Base-by-base conservation (phyloP, 768 basidiomycete genomes). In the Trametes gibbosa region DNA sequence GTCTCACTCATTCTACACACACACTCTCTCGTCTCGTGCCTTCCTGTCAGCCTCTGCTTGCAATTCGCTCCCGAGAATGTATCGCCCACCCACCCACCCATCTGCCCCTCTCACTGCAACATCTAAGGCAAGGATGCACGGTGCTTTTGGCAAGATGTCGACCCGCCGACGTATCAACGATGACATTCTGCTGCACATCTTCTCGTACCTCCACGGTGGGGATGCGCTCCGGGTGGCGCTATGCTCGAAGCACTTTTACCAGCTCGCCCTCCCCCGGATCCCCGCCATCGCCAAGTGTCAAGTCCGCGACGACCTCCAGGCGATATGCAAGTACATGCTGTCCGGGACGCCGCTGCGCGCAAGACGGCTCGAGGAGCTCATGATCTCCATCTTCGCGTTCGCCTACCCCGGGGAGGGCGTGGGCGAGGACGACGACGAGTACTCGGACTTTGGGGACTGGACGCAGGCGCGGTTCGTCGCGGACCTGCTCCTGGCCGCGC, bases 251-350 rank as follows among this genome's bases (percentile, higher is more conserved):
- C 52, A 7, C 2, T 9, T 59, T 1, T 37, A n/a, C 46, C 39
- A 23, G 5, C 45, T 59, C 37, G 51, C 51, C n/a, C 24, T n/a
- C 6, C 45, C 57, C 12, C 57, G 57, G 25, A 25, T 53, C 17
- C 25, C 51, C 13, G 51, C 52, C 4, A 21, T 49, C 17, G 51
- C 46, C 5, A 5, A 16, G 17, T 39, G 48, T 53, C 12, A 9
- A 0, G 23, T 19, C 5, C 53, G 48, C 23, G 6, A 16, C 2
- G 39, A 50, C 2, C 42, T 60, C 23, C 32, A n/a, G 10, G 29
- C 32, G 5, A 19, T 48, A 2, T 27, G 34, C 24, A 17, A 23
- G 2, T 50, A 50, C 40, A 42, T 54, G 48, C 41, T 42, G 45
- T 53, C 51, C n/a, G 39, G 51, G 8, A 10, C n/a, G 1, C 29